Percentiles rank a stretch among this genome's conserved stretches.
phyloP scores from a whole-genome alignment of 805 yeast species.

The Monosporozyma aquatica region DNA sequence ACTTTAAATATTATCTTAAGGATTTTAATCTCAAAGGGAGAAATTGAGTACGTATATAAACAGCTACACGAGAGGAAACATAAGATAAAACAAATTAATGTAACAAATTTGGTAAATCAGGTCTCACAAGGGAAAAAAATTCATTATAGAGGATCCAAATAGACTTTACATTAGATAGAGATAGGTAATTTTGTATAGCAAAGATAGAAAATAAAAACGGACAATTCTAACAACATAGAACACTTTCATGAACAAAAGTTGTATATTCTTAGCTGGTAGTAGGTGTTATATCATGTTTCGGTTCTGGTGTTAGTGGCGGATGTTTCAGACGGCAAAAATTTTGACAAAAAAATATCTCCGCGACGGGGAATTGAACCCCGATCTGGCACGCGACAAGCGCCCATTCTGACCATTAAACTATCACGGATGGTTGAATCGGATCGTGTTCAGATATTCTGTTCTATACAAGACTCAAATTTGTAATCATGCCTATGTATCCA shows the following conservation, averaged over 20 bases:
- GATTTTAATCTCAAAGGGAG: slow-evolving; percentile 57
- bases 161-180: no score
- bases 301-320: neutral
- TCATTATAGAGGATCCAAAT: slow-evolving; percentile 5
- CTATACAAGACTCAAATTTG: no score
- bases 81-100: slow-evolving; percentile 28
- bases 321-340: neutral
- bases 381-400: slow-evolving; percentile 21
- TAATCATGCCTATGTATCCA: no score
- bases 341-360: slow-evolving; percentile 11
- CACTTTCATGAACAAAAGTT: no score
- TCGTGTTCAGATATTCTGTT: no score
- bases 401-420: slow-evolving; percentile 18
- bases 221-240: no score
- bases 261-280: no score
- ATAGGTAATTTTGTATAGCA: no score
- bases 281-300: no score
- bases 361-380: slow-evolving; percentile 21
- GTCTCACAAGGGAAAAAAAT: slow-evolving; percentile 18
- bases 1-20: slow-evolving; percentile 68
- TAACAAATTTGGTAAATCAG: slow-evolving; percentile 24
- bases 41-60: slow-evolving; percentile 46
- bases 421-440: no score
- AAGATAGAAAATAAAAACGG: no score
- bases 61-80: slow-evolving; percentile 56